A percentile compares a stretch with the other conserved stretches of the same genome.
Conservation (phyloP, 2,329 filamentous ascomycete genomes). For the Golovinomyces cichoracearum region DNA sequence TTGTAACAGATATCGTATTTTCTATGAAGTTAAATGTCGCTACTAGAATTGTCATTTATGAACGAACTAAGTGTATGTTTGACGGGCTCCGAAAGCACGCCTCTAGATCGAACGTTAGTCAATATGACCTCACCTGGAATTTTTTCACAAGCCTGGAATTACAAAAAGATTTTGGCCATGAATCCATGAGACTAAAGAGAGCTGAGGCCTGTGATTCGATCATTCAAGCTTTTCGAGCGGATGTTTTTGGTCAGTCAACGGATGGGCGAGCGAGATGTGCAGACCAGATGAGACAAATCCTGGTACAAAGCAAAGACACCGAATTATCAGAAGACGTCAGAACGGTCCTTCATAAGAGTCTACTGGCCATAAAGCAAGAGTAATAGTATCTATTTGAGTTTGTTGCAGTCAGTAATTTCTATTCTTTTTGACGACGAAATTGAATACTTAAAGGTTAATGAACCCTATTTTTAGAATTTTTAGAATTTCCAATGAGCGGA, state of each 20-base stretch:
- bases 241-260: constrained; percentile 11
- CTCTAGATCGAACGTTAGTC: constrained; percentile 3
- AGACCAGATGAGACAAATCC: constrained; percentile 7
- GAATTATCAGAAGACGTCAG: constrained; percentile 12
- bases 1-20: constrained; percentile 7
- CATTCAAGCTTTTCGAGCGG: constrained; percentile 8
- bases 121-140: constrained; percentile 5
- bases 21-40: constrained; percentile 12
- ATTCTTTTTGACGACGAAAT: too few relatives aligned
- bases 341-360: constrained; percentile 8
- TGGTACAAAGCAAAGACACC: constrained; percentile 8
- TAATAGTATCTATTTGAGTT: too few relatives aligned
- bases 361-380: background rate
- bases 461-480: too few relatives aligned
- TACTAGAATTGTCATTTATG: constrained; percentile 13
- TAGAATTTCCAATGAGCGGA: too few relatives aligned
- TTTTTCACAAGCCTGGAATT: constrained; percentile 13
- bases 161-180: constrained; percentile 12
- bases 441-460: too few relatives aligned
- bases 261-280: constrained; percentile 8
- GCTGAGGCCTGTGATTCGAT: constrained; percentile 14
- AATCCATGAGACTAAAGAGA: constrained; percentile 13
- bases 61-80: constrained; percentile 12
- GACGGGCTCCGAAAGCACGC: constrained; percentile 10
- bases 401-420: too few relatives aligned